Conservation (phyloP, 2,329 filamentous ascomycete genomes). For the Ustilaginoidea virens region DNA sequence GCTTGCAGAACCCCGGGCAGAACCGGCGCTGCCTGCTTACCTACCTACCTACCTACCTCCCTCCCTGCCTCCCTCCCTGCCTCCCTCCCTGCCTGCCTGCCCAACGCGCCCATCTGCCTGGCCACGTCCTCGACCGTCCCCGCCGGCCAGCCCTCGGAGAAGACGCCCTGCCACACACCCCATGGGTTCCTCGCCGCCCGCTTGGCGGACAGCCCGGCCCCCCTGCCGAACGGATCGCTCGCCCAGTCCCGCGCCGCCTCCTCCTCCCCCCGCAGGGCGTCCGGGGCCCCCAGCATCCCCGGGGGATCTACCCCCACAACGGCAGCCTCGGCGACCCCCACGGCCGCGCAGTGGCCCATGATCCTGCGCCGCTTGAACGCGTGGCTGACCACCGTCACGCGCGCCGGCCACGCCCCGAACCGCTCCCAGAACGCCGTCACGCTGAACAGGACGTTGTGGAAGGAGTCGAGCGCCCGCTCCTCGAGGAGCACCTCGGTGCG, state of each 20-base stretch:
- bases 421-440: conserved; percentile 33
- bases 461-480: conserved; percentile 65
- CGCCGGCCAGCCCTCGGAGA: conserved; percentile 23
- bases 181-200: conserved; percentile 34
- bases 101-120: too few species aligned
- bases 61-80: too few species aligned
- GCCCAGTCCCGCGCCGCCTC: conserved; percentile 32
- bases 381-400: conserved; percentile 51
- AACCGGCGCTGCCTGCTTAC: too few species aligned
- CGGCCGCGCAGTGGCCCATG: conserved; percentile 47
- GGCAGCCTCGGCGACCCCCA: conserved; percentile 33
- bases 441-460: conserved; percentile 70
- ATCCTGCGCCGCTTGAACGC: conserved; percentile 47
- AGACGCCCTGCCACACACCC: conserved; percentile 27
- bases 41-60: too few species aligned
- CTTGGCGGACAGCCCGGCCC: conserved; percentile 29
- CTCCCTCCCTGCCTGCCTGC: too few species aligned
- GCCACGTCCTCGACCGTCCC: too few species aligned
- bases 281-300: conserved; percentile 18
- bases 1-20: too few species aligned
- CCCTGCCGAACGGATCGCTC: conserved; percentile 35
- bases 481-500: conserved; percentile 38
- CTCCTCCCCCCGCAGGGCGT: conserved; percentile 22
- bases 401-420: conserved; percentile 34
- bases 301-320: conserved; percentile 52